These are phyloP conservation scores for Podospora fimiseda DNA, from an alignment of 495 filamentous ascomycete genomes.

Conservation along the genomic window DNA sequence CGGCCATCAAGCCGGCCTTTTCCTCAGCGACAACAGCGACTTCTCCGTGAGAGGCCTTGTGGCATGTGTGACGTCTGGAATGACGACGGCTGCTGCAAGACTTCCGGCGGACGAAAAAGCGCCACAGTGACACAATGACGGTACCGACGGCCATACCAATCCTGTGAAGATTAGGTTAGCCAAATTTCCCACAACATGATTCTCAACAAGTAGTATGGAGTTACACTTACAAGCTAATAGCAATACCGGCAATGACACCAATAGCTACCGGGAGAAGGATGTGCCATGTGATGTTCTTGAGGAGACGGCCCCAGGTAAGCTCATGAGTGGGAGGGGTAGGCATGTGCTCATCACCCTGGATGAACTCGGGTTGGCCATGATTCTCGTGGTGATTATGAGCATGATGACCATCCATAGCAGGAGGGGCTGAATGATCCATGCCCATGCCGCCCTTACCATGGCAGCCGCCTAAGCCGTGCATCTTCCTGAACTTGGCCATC, in stretches of 20 bases:
- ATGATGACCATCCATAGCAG: not conserved
- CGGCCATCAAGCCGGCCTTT: constrained; percentile 37
- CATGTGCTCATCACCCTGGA: not conserved
- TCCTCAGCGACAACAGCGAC: constrained; percentile 25
- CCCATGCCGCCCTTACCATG: constrained; percentile 14
- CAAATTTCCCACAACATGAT: too few species aligned
- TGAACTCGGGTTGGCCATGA: constrained; percentile 8
- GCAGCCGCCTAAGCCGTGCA: constrained; percentile 29
- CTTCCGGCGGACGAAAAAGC: constrained; percentile 25
- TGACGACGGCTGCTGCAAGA: constrained; percentile 14
- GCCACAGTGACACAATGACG: constrained; percentile 41
- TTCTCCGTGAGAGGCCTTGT: constrained; percentile 27
- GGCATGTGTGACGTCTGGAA: constrained; percentile 23
- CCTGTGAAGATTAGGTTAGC: too few species aligned
- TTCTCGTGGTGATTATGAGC: constrained; percentile 16
- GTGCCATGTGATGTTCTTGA: constrained; percentile 42
- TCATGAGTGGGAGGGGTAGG: constrained; percentile 9
- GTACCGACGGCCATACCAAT: constrained; percentile 48
- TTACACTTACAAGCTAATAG: constrained; percentile 42
- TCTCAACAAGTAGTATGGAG: too few species aligned
- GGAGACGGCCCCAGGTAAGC: constrained; percentile 35
- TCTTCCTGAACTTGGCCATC: constrained; percentile 30
- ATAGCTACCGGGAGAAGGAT: constrained; percentile 47
- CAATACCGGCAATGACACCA: constrained; percentile 48
- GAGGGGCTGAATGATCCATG: not conserved